Base-by-base conservation (phyloP, 1,139 yeast species). In the Candida sp. region DNA sequence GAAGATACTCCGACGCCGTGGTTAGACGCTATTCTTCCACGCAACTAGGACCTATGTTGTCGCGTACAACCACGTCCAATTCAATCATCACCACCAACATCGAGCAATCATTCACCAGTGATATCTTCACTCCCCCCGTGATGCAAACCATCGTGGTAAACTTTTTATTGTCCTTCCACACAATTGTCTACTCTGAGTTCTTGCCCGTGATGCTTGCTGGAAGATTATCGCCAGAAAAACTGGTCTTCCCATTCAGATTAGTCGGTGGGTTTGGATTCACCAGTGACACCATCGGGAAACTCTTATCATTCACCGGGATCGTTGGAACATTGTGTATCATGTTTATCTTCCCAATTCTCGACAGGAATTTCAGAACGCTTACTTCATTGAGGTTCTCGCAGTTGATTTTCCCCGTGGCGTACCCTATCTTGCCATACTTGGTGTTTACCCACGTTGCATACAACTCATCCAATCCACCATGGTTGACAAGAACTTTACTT, bases 131-230 rank as follows among this genome's bases (percentile, higher is more conserved):
- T 11, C 66, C 69, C 9, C 66, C 67, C 5, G 81, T 78, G 17
- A 62, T 78, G 40, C 69, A 69, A 44, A 74, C 81, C 5, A 72
- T 80, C 42, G 47, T 67, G 12, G 72, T 75, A 38, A 76, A 75
- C 58, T 73, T 80, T 52, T 61, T 77, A 48, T 66, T 81, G 51
- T 68, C 82, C 7, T 69, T 83, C 53, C 87, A 83, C 58, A 65
- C 73, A n/a, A 70, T 82, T n/a, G 80, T 82, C 5, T 83, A 73
- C 62, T 75, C 75, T 47, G 89, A 85, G 63, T 82, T 85, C 54
- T 66, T 84, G 43, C 89, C 90, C 8, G 81, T 85, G 4, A 80
- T 81, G 51, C 66, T 84, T 25, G 86, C 88, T 0, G 73, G 83
- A n/a, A 69, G 73, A 37, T 67, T 80, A 45, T 67, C 62, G 37